Evolutionary conservation across 2,329 filamentous ascomycete genomes (phyloP).

Genomic region (Endothia cerciana): DNA sequence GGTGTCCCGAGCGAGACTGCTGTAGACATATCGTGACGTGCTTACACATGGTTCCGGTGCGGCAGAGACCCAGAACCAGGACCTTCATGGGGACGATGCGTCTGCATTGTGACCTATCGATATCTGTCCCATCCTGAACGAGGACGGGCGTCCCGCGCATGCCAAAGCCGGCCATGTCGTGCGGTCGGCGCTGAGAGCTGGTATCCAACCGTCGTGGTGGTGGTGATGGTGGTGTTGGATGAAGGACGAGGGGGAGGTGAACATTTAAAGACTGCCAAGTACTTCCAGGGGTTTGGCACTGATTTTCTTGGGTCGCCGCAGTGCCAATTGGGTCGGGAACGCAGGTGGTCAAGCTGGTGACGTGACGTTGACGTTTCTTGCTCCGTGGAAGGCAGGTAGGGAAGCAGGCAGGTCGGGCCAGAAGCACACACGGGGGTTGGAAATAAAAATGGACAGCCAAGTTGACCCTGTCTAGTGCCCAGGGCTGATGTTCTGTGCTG

Average conservation of each 20-base stretch:
- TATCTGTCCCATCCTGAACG: conserved; percentile 52
- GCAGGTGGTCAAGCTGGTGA: neutral
- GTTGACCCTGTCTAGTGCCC: neutral
- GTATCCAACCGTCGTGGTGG: neutral
- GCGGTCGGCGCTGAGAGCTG: neutral
- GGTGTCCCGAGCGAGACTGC: neutral
- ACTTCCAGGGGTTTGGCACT: neutral
- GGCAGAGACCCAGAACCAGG: conserved; percentile 69
- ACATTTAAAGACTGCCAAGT: neutral
- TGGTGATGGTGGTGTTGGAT: neutral
- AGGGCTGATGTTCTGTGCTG: neutral
- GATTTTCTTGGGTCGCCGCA: neutral
- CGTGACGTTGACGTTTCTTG: neutral
- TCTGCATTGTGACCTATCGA: conserved; percentile 67
- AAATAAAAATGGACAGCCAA: no score
- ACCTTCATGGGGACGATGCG: conserved; percentile 74
- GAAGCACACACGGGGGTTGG: neutral
- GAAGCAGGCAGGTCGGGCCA: neutral
- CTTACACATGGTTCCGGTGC: conserved; percentile 38
- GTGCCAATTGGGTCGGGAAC: neutral
- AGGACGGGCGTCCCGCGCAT: conserved; percentile 21
- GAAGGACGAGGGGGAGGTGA: neutral
- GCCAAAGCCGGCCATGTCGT: conserved; percentile 15
- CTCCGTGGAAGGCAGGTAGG: neutral
- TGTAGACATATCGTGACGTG: neutral